phyloP scores from a whole-genome alignment of 129 eudicot species.

The Solidago caesia region DNA sequence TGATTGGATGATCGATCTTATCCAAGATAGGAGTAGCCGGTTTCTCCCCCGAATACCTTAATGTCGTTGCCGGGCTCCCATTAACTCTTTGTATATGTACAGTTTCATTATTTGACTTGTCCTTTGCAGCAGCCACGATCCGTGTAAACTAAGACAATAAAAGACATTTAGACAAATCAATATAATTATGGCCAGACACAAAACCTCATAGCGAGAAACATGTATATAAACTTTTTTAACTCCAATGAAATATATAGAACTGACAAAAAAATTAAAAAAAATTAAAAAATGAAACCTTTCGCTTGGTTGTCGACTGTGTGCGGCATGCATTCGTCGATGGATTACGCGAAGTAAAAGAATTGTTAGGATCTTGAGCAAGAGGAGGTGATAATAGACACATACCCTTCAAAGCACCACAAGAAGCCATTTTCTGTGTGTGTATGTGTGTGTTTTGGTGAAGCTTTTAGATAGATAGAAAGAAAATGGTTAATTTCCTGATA shows the following conservation, averaged over 20 bases:
- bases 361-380: constrained; percentile 9
- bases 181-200: background rate
- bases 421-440: constrained; percentile 1
- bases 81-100: background rate
- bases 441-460: background rate
- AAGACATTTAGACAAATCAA: background rate
- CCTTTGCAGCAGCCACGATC: constrained; percentile 5
- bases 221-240: background rate
- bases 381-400: background rate
- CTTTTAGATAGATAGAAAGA: background rate
- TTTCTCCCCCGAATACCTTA: constrained; percentile 44
- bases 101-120: constrained; percentile 11
- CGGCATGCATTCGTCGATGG: background rate
- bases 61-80: background rate
- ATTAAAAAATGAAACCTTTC: constrained; percentile 24
- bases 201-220: background rate
- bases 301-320: background rate
- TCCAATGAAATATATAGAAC: background rate
- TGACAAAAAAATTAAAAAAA: no score
- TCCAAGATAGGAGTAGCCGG: constrained; percentile 58
- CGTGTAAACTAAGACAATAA: background rate
- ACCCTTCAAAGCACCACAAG: constrained; percentile 21
- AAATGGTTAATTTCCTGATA: background rate
- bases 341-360: background rate
- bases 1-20: constrained; percentile 44